Evolutionary conservation across 495 filamentous ascomycete species (phyloP), one percentile per base, ranked within the genome.

Genomic region (Aspergillus ellipticus): DNA sequence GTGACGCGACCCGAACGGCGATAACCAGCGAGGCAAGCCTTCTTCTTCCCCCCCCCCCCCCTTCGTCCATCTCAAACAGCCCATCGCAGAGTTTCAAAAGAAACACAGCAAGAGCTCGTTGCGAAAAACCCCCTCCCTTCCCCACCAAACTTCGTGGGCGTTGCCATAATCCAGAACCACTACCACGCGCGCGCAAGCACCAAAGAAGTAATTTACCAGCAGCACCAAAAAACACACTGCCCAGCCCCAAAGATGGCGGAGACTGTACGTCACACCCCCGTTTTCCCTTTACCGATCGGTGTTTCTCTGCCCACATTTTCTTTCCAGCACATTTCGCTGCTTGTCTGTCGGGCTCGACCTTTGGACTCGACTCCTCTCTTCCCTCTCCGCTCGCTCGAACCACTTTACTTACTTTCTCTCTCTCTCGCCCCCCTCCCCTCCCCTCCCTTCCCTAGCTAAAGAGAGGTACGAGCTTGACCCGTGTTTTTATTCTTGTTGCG

Each of bases 231-330:
- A 31, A 54, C n/a, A n/a, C n/a, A n/a, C 37, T 24, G 31, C 43
- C 43, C n/a, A n/a, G n/a, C n/a, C 57, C 51, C 53, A 53, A 72
- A 55, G 50, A 74, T 74, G 69, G 71, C 71, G 63, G 68, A 79
- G 62, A 66, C 73, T 67, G 83, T 84, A 83, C 74, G 81, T 83
- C 74, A 68, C 64, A 72, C 22, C 58, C 64, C 66, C 66, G 66
- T 58, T 68, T 66, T 67, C 67, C 63, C 69, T 71, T 70, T 73
- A 66, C 68, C 68, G 68, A 71, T 65, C 47, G 54, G 59, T n/a
- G n/a, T 39, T n/a, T 28, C 35, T 15, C 61, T 65, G 69, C 74
- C 68, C 73, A 74, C 73, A 70, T 73, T 75, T 77, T 71, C 66
- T 74, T 74, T 74, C 74, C 56, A 61, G 22, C 45, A 21, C 42